Conservation (phyloP, 495 filamentous ascomycete species). For the Hyaloscypha variabilis region DNA sequence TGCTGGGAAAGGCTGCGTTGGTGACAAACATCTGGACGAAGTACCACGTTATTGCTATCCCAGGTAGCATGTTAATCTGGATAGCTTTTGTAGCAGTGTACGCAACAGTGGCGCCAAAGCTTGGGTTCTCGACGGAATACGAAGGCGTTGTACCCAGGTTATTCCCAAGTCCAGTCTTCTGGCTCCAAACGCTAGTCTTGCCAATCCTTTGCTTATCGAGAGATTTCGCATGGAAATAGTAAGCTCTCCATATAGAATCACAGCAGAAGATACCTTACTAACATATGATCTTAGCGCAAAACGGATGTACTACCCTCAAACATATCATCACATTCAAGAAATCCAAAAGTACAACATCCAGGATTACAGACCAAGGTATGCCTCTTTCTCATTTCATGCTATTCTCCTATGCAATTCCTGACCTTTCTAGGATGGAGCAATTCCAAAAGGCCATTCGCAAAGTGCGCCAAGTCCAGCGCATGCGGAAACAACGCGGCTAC, state of each 20-base stretch:
- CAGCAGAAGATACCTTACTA: conserved; percentile 6
- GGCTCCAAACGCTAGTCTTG: conserved; percentile 80
- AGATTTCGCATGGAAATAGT: conserved; percentile 80
- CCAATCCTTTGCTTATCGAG: conserved; percentile 83
- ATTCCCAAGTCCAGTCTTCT: conserved; percentile 83
- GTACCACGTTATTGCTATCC: conserved; percentile 94
- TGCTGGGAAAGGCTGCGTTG: conserved; percentile 92
- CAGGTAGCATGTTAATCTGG: conserved; percentile 91
- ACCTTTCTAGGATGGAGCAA: conserved; percentile 82
- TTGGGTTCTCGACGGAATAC: conserved; percentile 85
- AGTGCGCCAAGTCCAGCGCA: conserved; percentile 96
- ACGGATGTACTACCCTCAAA: conserved; percentile 93
- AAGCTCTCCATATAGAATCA: conserved; percentile 22
- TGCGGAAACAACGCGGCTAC: conserved; percentile 98
- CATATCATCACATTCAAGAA: conserved; percentile 98
- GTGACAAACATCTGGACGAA: conserved; percentile 99
- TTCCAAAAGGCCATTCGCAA: conserved; percentile 99
- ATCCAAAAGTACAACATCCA: conserved; percentile 99
- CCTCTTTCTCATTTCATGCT: background rate
- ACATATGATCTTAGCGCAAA: conserved; percentile 61
- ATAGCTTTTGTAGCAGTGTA: conserved; percentile 88
- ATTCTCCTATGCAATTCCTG: conserved; percentile 13
- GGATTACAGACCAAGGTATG: conserved; percentile 89
- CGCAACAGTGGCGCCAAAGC: conserved; percentile 83
- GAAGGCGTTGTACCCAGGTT: conserved; percentile 79